Base-by-base conservation (phyloP, 2,329 filamentous ascomycete species). In the Magnaporthiopsis poae region DNA sequence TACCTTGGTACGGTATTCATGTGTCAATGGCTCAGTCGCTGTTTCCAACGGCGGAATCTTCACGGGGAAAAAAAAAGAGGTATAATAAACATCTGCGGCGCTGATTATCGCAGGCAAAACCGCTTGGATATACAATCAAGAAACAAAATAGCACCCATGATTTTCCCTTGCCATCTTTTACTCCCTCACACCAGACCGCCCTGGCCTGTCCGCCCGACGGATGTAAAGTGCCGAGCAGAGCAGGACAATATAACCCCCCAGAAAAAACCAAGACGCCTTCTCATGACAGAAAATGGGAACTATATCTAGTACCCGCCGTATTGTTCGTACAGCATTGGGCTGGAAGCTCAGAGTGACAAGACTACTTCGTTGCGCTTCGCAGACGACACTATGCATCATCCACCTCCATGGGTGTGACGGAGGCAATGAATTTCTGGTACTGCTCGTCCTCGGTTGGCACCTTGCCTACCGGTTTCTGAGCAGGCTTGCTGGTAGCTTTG, bases 381-480 rank as follows among this genome's bases (percentile, higher is more conserved):
- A n/a, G 46, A 21, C 8, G 21, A 35, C 35, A 65, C 61, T 60
- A 65, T 27, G 25, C 60, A 63, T 71, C 70, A 62, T 70, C 70
- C 60, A 65, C 65, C 65, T 74, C 72, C 69, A 72, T 72, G 62
- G 74, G 74, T 62, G 74, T 78, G 60, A 80, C 71, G 61, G 73
- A 72, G 35, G 75, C 68, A 60, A 83, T 81, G 61, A 82, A 82
- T 65, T 68, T 76, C 69, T 81, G 78, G 70, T 82, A 82, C 68
- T 79, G 76, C 67, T 81, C 79, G 59, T 82, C 80, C 33, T 79
- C 78, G 3, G 76, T 75, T 64, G 74, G 66, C 8, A 74, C 71
- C 66, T 73, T 77, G 52, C 65, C 67, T 11, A 67, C 66, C 1
- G 67, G 65, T 60, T 63, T 67, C 31, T 65, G 68, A 27, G 64